These are phyloP conservation scores for Neophaeococcomyces aloes DNA, from an alignment of 2,329 filamentous ascomycete species.

Conservation along the genomic window DNA sequence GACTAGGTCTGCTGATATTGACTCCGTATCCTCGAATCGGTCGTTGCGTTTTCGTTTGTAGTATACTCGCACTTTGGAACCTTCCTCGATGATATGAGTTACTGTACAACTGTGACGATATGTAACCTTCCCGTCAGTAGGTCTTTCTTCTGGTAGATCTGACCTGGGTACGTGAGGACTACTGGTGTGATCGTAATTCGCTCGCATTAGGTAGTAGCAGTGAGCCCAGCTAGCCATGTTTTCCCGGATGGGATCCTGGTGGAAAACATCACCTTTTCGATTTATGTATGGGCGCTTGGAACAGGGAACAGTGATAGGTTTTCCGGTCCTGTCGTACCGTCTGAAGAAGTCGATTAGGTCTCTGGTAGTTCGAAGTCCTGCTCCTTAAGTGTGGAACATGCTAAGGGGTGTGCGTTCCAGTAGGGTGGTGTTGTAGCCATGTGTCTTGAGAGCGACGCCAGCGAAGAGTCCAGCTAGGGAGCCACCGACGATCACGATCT, in stretches of 20 bases:
- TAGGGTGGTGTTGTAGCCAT: conserved; percentile 14
- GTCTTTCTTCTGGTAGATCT: neutral
- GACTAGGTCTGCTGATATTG: conserved; percentile 16
- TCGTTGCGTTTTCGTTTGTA: conserved; percentile 9
- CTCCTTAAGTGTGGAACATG: conserved; percentile 18
- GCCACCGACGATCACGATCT: conserved; percentile 18
- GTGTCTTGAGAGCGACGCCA: conserved; percentile 20
- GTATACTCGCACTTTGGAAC: conserved; percentile 14
- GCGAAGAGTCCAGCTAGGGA: conserved; percentile 21
- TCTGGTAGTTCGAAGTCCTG: conserved; percentile 16
- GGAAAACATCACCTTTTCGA: conserved; percentile 11
- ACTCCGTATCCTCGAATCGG: conserved; percentile 8
- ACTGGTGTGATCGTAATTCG: conserved; percentile 20
- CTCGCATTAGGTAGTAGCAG: conserved; percentile 19
- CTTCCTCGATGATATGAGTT: conserved; percentile 12
- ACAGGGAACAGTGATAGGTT: conserved; percentile 15
- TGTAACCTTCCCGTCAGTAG: conserved; percentile 13
- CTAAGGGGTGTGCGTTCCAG: conserved; percentile 20
- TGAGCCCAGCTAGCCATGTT: conserved; percentile 21
- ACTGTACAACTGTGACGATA: conserved; percentile 16
- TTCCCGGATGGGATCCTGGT: conserved; percentile 13
- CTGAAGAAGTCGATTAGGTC: conserved; percentile 16
- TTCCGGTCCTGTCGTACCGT: conserved; percentile 16
- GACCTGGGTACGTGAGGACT: conserved; percentile 1
- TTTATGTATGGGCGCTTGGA: conserved; percentile 15